Evolutionary conservation across 164 flowering plant genomes (phyloP), one percentile per base, ranked within the genome.

Genomic region (Umbilicus rupestris): DNA sequence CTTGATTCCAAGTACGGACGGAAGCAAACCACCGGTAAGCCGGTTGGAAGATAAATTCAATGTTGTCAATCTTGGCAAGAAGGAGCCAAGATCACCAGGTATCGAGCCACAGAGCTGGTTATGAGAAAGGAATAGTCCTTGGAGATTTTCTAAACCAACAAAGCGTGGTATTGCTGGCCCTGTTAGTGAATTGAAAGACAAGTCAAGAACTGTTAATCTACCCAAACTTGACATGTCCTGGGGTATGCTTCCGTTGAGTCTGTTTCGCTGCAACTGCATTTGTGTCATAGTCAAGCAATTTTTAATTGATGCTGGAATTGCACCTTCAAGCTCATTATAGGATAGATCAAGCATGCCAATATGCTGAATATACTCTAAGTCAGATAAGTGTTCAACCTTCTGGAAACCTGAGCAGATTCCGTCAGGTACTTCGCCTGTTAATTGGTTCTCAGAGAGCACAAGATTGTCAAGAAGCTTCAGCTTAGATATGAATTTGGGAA

Each of bases 261-360:
- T 78, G 75, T 86, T 86, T 52, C 79, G 81, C 44, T 81, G 78
- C 69, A 86, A 74, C 64, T 69, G 67, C 44, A 85, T 68, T 68
- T 78, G 79, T 3, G 70, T 70, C 59, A 79, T 72, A 12, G 82
- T 77, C 26, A 73, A 47, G 67, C 90, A 85, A 20, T 77, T 67
- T 57, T 71, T 66, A 20, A 86, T 82, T 42, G 85, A 41, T 41
- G 67, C 30, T 16, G 90, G 90, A 71, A 86, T 84, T 14, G 77
- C 74, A 39, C 90, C 88, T 19, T 55, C 73, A 65, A 86, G 68
- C 47, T 73, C 73, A 37, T 86, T 86, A 58, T 79, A 67, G 20
- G 90, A 86, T 28, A 84, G 76, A 73, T 86, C 88, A 59, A 86
- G 79, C 87, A 78, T 79, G 62, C 88, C 90, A 70, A 81, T 84